Base-by-base conservation (phyloP, 2,329 filamentous ascomycete genomes). In the Coleophoma crateriformis region DNA sequence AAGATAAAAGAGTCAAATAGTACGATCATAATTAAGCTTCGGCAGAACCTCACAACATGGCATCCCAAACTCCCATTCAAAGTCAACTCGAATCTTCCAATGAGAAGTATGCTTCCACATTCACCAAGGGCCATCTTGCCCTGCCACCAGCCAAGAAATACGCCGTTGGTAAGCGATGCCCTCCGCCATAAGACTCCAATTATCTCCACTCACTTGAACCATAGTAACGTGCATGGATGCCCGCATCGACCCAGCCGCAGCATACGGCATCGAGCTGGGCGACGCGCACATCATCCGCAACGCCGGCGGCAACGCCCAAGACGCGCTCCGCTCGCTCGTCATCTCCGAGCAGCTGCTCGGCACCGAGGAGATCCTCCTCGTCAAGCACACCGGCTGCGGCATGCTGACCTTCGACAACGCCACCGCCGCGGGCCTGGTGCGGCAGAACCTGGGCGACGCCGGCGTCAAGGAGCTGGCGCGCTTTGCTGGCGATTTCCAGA, bases 141-240 rank as follows among this genome's bases (percentile, higher is more conserved):
- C 75, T 90, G 1, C 84, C 86, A 0, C 87, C 87, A 0, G 79
- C 79, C 10, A 86, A 85, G 68, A 79, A 84, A 58, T 87, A 87
- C 60, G 71, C 81, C 7, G 71, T 87, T 54, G 67, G 82, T 85
- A 74, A 33, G 71, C 62, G 19, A 6, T 32, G 11, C 32, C 43
- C 22, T 27, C 35, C 35, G 47, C 41, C 27, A 45, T 7, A 46
- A 17, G 5, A 56, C 66, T 27, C 39, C 41, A 45, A 32, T 10
- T 27, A 3, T 10, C 19, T 10, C 27, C 27, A 12, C 4, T 10
- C 15, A 13, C 56, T 46, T 46, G 7, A 14, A 7, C 2, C 4
- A 17, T 27, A 78, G 76, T 92, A 41, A 88, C 87, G 0, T 94
- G 88, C 68, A 94, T 94, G 87, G 88, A 94, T 61, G 85, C 88